A percentile compares a stretch with the other conserved stretches of the same genome.
phyloP scores from a whole-genome alignment of 108 stramenopile species.

The Nitzschia sp. region DNA sequence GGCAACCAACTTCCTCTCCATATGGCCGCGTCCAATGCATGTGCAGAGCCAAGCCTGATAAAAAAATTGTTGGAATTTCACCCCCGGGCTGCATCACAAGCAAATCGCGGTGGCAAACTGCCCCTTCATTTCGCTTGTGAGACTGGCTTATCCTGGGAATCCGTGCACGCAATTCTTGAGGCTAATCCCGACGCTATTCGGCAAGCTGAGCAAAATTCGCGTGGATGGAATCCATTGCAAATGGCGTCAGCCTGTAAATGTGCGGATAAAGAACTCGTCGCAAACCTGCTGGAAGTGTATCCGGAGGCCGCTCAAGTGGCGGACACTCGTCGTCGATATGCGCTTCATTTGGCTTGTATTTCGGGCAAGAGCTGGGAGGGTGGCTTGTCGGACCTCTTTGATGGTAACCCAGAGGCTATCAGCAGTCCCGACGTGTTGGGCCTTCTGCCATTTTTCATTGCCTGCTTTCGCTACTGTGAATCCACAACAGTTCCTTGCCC shows the following conservation, averaged over 20 bases:
- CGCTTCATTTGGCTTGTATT: conserved; percentile 53
- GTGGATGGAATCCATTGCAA: conserved; percentile 54
- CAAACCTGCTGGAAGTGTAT: conserved; percentile 31
- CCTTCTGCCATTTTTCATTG: conserved; percentile 67
- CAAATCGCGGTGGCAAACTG: conserved; percentile 66
- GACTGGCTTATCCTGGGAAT: conserved; percentile 60
- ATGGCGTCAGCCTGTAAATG: conserved; percentile 36
- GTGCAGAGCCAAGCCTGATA: conserved; percentile 53
- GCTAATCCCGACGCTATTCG: conserved; percentile 47
- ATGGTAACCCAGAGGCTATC: conserved; percentile 63
- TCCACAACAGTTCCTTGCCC: neutral
- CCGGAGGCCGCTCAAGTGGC: conserved; percentile 35
- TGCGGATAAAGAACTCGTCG: conserved; percentile 26
- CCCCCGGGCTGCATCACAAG: conserved; percentile 51
- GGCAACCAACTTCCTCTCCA: conserved; percentile 68
- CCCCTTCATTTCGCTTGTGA: conserved; percentile 78
- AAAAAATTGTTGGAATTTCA: conserved; percentile 52
- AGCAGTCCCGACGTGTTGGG: conserved; percentile 42
- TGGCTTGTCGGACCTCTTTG: conserved; percentile 56
- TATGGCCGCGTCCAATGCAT: conserved; percentile 59
- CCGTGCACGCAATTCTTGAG: conserved; percentile 38
- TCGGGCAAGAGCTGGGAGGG: conserved; percentile 45
- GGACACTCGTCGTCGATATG: conserved; percentile 40
- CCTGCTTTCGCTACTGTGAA: conserved; percentile 34
- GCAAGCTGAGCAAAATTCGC: conserved; percentile 31